Evolutionary conservation across 2,329 filamentous ascomycete genomes (phyloP), one percentile per base, ranked within the genome.

Genomic region (Pseudogymnoascus sp.): DNA sequence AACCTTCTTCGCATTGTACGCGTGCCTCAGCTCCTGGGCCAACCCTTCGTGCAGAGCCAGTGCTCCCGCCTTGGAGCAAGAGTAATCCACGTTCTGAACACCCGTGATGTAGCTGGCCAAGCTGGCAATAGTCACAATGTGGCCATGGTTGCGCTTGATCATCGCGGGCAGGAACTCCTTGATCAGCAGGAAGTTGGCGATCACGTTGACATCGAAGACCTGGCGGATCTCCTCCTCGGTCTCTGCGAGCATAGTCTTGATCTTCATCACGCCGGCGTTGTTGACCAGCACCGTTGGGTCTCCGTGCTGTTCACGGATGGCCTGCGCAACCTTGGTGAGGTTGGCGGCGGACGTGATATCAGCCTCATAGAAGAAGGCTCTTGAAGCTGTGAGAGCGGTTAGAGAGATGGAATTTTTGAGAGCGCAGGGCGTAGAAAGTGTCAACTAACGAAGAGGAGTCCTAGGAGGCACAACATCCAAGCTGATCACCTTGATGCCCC

Each of bases 201-300:
- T 72, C 0, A 83, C 77, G 73, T 91, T 91, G 66, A 91, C 84
- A 63, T 85, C 84, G 71, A 90, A 89, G 50, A 84, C 87, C 66
- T 83, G 80, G 43, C 81, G 81, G 63, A 87, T 78, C 64, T 83
- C 79, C 7, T 74, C 74, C 60, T 85, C 81, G 3, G 78, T 77
- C 22, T 77, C 72, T 28, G 80, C 77, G 35, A 90, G 76, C 63
- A 91, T 79, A 3, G 80, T 79, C 63, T 82, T 82, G 61, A 77
- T 78, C 28, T 77, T 81, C 36, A 76, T 80, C 36, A 87, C 77
- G 63, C 86, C 86, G 6, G 87, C 87, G 70, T 89, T 89, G 75
- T 89, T 89, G 74, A 89, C 85, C 4, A 91, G 75, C 62, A 91
- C 78, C 0, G 86, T 90, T 0, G 87, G 87, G 61, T 82, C 69